A percentile compares a stretch with the other conserved stretches of the same genome.
These are phyloP conservation scores for Puccinia novopanici DNA, from an alignment of 1,284 basidiomycete species.

Conservation along the genomic window DNA sequence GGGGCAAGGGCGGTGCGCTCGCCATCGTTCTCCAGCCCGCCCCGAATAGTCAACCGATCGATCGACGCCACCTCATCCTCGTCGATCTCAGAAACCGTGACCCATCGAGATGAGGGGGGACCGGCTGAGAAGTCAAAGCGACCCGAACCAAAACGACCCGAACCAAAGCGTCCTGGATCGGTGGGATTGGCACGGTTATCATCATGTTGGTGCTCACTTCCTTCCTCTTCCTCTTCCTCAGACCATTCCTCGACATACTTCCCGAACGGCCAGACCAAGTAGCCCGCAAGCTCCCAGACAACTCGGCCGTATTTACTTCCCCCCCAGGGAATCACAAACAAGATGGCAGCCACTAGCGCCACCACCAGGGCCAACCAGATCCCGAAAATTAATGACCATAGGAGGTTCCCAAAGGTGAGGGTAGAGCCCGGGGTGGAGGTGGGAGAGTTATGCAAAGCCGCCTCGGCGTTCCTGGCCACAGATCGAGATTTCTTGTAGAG, in stretches of 20 bases:
- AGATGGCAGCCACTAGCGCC: constrained; percentile 68
- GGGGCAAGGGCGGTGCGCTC: constrained; percentile 7
- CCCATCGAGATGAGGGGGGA: constrained; percentile 49
- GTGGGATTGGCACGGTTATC: constrained; percentile 12
- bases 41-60: constrained; percentile 60
- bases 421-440: constrained; percentile 88
- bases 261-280: constrained; percentile 93
- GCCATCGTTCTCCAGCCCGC: constrained; percentile 50
- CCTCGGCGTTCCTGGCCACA: constrained; percentile 92
- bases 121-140: too few species aligned
- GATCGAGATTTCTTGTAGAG: constrained; percentile 97
- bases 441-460: constrained; percentile 85
- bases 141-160: constrained; percentile 24
- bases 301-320: constrained; percentile 82
- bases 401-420: constrained; percentile 79
- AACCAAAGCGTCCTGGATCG: constrained; percentile 32
- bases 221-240: constrained; percentile 61
- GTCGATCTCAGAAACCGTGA: constrained; percentile 55
- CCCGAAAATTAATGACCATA: constrained; percentile 84
- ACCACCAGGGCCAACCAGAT: constrained; percentile 85
- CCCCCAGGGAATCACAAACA: constrained; percentile 74
- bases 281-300: constrained; percentile 89
- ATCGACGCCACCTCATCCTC: constrained; percentile 59
- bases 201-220: constrained; percentile 30
- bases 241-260: constrained; percentile 89